A percentile compares a stretch with the other conserved stretches of the same genome.
Conservation (phyloP, 148 eudicot species). For the Vaccinium vitisidaea region DNA sequence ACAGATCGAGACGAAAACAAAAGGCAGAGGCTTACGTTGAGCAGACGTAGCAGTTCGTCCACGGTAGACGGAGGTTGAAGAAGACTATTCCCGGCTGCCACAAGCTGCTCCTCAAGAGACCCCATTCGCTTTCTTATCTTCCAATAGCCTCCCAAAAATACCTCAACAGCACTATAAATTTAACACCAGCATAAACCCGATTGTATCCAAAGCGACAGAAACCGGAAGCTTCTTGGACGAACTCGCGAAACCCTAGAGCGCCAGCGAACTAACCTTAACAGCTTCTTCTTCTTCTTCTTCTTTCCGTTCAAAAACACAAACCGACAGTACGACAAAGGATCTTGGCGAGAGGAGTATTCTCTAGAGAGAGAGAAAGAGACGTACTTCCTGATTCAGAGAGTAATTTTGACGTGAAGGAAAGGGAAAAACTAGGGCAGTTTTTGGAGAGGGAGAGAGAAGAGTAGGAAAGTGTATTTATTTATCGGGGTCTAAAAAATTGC, state of each 20-base stretch:
- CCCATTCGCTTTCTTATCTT: conserved; percentile 33
- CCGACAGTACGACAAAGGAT: too few relatives aligned
- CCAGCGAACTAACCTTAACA: not conserved
- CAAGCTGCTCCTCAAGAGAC: conserved; percentile 45
- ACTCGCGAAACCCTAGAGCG: not conserved
- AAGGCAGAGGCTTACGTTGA: conserved; percentile 49
- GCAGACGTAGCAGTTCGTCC: conserved; percentile 50
- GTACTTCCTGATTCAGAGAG: too few relatives aligned
- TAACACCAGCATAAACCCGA: not conserved
- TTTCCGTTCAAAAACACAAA: too few relatives aligned
- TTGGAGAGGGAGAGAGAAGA: too few relatives aligned
- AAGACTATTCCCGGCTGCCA: conserved; percentile 51
- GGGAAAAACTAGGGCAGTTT: too few relatives aligned
- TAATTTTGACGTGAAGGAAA: too few relatives aligned
- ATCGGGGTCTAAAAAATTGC: too few relatives aligned
- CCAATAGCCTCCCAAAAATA: not conserved
- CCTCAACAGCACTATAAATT: not conserved
- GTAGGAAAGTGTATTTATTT: too few relatives aligned
- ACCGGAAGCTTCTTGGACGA: not conserved
- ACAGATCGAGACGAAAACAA: not conserved
- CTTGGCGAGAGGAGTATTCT: too few relatives aligned
- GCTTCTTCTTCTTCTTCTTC: too few relatives aligned
- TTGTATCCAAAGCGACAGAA: not conserved
- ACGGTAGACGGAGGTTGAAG: conserved; percentile 43
- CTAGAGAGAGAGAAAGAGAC: too few relatives aligned